Base-by-base conservation (phyloP, 768 basidiomycete species). In the Phaffia tasmanica region DNA sequence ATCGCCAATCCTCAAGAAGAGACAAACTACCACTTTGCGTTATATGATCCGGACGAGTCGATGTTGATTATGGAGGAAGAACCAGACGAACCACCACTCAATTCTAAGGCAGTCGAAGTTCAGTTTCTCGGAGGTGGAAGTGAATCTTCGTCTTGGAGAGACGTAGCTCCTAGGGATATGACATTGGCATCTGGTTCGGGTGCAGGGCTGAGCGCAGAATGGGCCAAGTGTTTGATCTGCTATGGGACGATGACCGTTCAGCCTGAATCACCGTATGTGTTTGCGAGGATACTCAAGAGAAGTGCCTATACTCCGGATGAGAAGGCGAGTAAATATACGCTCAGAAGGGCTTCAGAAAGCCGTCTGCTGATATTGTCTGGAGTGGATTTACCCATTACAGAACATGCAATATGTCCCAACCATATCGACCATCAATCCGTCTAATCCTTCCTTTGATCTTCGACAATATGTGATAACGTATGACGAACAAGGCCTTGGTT, bases 201-300 rank as follows among this genome's bases (percentile, higher is more conserved):
- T 32, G 23, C 32, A 32, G 50, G 32, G 18, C 8, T 59, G 58
- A 49, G 49, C 54, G 15, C 25, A 32, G 30, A 27, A 32, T 3
- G 18, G 18, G 8, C 27, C 48, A 14, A 32, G 30, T 55, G 42
- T 30, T 19, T 32, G 53, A 35, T 15, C 46, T 1, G 48, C 14
- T 19, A 21, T 35, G n/a, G 35, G 11, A 42, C 35, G n/a, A 50
- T 21, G 1, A 30, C n/a, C 4, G 60, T 67, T 14, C 18, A 48
- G 3, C 59, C 55, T 46, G 35, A 53, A 51, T 48, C 64, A 11
- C 46, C 57, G 1, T 67, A 67, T 48, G 51, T 49, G 3, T 67
- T 67, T 51, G 66, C 60, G 14, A 27, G 66, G 35, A 35, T 49
- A 35, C 15, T 56, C 27, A 56, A 58, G 48, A 23, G 66, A 23